phyloP scores from a whole-genome alignment of 257 asterid species.

The Scutellaria minor region DNA sequence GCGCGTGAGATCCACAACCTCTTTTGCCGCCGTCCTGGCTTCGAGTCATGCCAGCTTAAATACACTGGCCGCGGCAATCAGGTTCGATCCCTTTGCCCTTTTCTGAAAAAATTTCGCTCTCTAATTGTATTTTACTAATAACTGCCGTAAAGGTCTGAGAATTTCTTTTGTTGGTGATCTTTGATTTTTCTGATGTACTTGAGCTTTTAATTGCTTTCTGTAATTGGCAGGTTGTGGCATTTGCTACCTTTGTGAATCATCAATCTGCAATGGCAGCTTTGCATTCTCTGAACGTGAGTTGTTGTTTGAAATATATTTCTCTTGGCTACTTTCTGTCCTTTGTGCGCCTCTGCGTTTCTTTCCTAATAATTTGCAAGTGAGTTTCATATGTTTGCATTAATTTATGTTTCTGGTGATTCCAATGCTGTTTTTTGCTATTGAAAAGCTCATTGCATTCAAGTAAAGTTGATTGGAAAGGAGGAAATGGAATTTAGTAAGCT shows the following conservation, averaged over 20 bases:
- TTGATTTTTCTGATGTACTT: slow-evolving; percentile 1
- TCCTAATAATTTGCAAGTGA: slow-evolving; percentile 13
- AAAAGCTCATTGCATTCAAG: not conserved
- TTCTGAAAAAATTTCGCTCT: not conserved
- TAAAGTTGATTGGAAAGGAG: not conserved
- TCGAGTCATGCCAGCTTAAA: slow-evolving; percentile 90
- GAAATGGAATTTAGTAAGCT: not conserved
- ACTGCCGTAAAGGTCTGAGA: not conserved
- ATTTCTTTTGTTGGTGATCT: not conserved
- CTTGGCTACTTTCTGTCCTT: not conserved
- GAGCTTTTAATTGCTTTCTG: not conserved
- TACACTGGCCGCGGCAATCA: slow-evolving; percentile 97
- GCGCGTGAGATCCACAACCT: slow-evolving; percentile 99
- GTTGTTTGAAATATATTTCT: slow-evolving; percentile 25
- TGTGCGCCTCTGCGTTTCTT: not conserved
- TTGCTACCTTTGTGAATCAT: slow-evolving; percentile 90
- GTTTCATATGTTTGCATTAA: slow-evolving; percentile 1
- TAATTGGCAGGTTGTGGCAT: slow-evolving; percentile 85
- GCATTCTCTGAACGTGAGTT: slow-evolving; percentile 82
- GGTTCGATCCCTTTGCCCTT: slow-evolving; percentile 45
- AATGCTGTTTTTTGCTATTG: not conserved
- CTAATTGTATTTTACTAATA: not conserved
- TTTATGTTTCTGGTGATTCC: not conserved
- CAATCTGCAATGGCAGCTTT: slow-evolving; percentile 88
- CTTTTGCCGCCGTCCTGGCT: slow-evolving; percentile 91